These are phyloP conservation scores for Candida glaebosa DNA, from an alignment of 805 yeast species.

Conservation along the genomic window DNA sequence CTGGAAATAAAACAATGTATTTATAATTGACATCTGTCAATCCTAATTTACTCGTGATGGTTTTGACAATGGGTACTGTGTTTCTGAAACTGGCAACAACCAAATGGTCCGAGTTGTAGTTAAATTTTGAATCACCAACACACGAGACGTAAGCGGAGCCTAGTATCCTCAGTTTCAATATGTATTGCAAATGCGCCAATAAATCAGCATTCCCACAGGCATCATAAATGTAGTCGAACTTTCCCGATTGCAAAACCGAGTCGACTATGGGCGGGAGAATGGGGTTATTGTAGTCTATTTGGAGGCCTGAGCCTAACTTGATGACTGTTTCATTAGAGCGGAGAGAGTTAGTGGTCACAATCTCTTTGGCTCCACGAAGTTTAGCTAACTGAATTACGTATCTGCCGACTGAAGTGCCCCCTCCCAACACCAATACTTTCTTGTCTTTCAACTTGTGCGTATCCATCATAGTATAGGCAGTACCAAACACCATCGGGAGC, in stretches of 20 bases:
- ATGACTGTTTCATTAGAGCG: slow-evolving; percentile 42
- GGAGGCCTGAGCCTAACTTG: slow-evolving; percentile 56
- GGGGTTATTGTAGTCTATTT: slow-evolving; percentile 51
- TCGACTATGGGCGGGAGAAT: slow-evolving; percentile 31
- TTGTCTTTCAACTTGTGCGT: slow-evolving; percentile 36
- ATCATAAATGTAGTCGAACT: slow-evolving; percentile 64
- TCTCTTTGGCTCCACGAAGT: slow-evolving; percentile 38
- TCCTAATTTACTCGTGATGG: background rate
- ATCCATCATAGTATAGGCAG: slow-evolving; percentile 49
- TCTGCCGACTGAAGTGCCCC: slow-evolving; percentile 66
- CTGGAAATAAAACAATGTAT: background rate
- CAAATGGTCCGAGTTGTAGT: background rate
- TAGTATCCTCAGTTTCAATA: slow-evolving; percentile 36
- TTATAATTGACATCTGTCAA: background rate
- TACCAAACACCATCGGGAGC: slow-evolving; percentile 59
- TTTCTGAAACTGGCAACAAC: background rate
- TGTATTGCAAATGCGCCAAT: slow-evolving; percentile 35
- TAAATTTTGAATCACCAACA: slow-evolving; percentile 47
- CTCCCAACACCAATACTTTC: slow-evolving; percentile 66
- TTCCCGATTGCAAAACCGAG: slow-evolving; percentile 25
- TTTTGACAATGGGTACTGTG: background rate
- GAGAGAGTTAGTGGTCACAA: slow-evolving; percentile 57
- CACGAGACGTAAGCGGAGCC: slow-evolving; percentile 53
- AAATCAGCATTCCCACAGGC: slow-evolving; percentile 58
- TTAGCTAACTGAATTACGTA: slow-evolving; percentile 56